Evolutionary conservation across 768 basidiomycete species (phyloP).

Genomic region (Suillus weaverae): DNA sequence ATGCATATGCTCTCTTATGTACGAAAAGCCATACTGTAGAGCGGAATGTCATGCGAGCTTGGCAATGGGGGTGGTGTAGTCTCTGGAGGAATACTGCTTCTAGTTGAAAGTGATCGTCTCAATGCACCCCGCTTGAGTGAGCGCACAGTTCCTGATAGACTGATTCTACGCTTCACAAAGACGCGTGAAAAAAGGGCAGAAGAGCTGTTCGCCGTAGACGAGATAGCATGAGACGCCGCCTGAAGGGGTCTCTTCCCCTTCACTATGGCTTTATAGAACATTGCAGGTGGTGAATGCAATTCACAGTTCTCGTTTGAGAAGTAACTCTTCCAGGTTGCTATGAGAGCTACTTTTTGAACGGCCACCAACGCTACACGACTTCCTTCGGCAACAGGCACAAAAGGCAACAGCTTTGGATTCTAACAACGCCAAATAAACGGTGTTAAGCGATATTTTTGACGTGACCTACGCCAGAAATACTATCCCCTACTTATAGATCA

Average conservation of each 20-base stretch:
- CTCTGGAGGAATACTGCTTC: slow-evolving; percentile 33
- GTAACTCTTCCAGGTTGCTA: slow-evolving; percentile 9
- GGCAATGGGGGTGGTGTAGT: slow-evolving; percentile 50
- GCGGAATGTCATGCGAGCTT: slow-evolving; percentile 39
- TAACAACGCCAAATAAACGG: slow-evolving; percentile 27
- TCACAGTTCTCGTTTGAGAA: slow-evolving; percentile 18
- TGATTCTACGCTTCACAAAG: slow-evolving; percentile 33
- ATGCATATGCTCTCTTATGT: neutral
- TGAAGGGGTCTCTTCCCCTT: slow-evolving; percentile 57
- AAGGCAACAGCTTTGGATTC: slow-evolving; percentile 21
- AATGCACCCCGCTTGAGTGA: slow-evolving; percentile 27
- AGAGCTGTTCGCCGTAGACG: slow-evolving; percentile 33
- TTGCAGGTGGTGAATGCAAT: slow-evolving; percentile 15
- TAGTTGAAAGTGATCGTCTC: slow-evolving; percentile 26
- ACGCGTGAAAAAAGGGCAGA: slow-evolving; percentile 32
- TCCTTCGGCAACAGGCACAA: slow-evolving; percentile 5
- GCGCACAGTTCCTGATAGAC: slow-evolving; percentile 32
- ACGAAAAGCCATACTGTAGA: slow-evolving; percentile 42
- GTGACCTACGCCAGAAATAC: neutral
- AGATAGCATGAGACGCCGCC: slow-evolving; percentile 46
- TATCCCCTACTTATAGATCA: no score
- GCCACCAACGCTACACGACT: slow-evolving; percentile 8
- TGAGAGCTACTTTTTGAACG: slow-evolving; percentile 6
- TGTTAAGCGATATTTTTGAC: neutral
- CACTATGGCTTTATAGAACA: slow-evolving; percentile 31